phyloP scores from a whole-genome alignment of 1,284 basidiomycete genomes.

The Phlebopus sp. region DNA sequence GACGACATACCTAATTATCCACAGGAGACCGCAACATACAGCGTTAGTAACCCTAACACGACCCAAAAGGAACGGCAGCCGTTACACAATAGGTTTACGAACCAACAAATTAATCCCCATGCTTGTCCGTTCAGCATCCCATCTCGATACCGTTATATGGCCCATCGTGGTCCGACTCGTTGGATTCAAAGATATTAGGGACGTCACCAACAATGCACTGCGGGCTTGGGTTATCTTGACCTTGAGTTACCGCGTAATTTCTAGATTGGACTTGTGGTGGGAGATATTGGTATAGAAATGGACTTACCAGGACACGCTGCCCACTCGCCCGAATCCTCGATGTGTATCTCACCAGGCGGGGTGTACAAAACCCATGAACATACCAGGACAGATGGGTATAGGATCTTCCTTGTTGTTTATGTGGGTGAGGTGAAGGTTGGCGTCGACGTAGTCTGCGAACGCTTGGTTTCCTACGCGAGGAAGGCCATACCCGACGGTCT shows the following conservation, averaged over 20 bases:
- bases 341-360: slow-evolving; percentile 59
- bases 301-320: slow-evolving; percentile 42
- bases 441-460: slow-evolving; percentile 58
- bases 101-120: too few species aligned
- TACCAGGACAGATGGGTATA: slow-evolving; percentile 49
- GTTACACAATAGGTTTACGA: too few species aligned
- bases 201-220: slow-evolving; percentile 58
- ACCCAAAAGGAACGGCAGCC: too few species aligned
- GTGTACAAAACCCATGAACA: slow-evolving; percentile 52
- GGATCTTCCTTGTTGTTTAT: slow-evolving; percentile 51
- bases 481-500: slow-evolving; percentile 47
- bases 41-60: too few species aligned
- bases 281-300: too few species aligned
- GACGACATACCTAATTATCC: too few species aligned
- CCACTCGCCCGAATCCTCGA: slow-evolving; percentile 48
- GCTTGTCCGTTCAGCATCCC: slow-evolving; percentile 36
- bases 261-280: slow-evolving; percentile 1
- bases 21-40: too few species aligned
- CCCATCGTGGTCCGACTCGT: slow-evolving; percentile 48
- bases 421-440: slow-evolving; percentile 40
- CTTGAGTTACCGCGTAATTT: slow-evolving; percentile 22
- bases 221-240: slow-evolving; percentile 52
- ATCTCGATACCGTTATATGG: slow-evolving; percentile 59
- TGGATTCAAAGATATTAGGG: slow-evolving; percentile 43
- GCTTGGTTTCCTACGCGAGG: slow-evolving; percentile 65